Conservation (phyloP, 257 asterid species). For the Gentiana straminea region DNA sequence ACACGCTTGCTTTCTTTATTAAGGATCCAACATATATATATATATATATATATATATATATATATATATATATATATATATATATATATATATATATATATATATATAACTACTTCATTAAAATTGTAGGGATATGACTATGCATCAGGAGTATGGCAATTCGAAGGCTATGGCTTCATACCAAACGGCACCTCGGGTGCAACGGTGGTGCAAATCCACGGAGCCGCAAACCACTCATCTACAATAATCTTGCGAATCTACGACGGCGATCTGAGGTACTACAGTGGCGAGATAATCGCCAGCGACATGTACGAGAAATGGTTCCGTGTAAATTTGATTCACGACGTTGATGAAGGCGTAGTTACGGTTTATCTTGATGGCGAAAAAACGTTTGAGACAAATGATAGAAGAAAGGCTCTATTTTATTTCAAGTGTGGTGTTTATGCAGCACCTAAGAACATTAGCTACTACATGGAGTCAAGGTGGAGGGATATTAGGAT, state of each 20-base stretch:
- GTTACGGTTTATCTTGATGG: slow-evolving; percentile 24
- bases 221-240: slow-evolving; percentile 19
- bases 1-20: too few species aligned
- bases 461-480: slow-evolving; percentile 30
- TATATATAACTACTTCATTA: too few species aligned
- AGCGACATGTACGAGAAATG: slow-evolving; percentile 22
- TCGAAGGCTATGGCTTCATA: slow-evolving; percentile 26
- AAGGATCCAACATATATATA: too few species aligned
- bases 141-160: slow-evolving; percentile 31
- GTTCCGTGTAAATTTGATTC: slow-evolving; percentile 27
- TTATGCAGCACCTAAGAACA: slow-evolving; percentile 25
- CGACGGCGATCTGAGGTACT: slow-evolving; percentile 24
- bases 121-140: background rate
- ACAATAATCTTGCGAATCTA: slow-evolving; percentile 23
- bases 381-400: slow-evolving; percentile 9
- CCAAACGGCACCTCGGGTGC: slow-evolving; percentile 34
- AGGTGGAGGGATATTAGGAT: slow-evolving; percentile 29
- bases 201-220: slow-evolving; percentile 24
- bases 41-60: too few species aligned
- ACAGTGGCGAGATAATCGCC: slow-evolving; percentile 15
- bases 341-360: slow-evolving; percentile 20
- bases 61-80: too few species aligned
- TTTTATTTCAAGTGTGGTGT: slow-evolving; percentile 35
- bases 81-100: too few species aligned
- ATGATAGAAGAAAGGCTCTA: slow-evolving; percentile 20